Base-by-base conservation (phyloP, 2,329 filamentous ascomycete genomes). In the Alternaria atra region DNA sequence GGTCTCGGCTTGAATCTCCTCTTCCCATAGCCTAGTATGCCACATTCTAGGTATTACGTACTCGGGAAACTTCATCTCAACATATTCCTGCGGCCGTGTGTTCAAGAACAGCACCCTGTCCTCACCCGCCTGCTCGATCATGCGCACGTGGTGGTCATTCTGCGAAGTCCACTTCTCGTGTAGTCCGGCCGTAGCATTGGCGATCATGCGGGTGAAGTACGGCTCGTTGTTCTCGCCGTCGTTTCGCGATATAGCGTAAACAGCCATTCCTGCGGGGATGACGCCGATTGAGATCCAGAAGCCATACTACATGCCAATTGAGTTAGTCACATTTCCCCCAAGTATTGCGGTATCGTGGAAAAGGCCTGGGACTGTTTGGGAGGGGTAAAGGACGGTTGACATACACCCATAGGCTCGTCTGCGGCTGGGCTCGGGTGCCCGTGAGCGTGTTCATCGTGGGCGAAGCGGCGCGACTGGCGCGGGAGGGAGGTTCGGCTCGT, bases 21-120 rank as follows among this genome's bases (percentile, higher is more conserved):
- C n/a, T 20, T 29, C 9, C 1, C 20, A n/a, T 30, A 35, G 10
- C 12, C 6, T 42, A 7, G 37, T 3, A 2, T 27, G 30, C 25
- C 29, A 8, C n/a, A 17, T 6, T 39, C 9, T 43, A 25, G 40
- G 9, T 39, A 39, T 9, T 32, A 85, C 88, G 64, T 85, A 91
- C 89, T 91, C 89, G 34, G 86, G 87, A 70, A 85, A 88, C 73
- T 79, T 85, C 76, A 91, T 76, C 20, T 87, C 82, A 44, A 87
- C 80, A 67, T 82, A 76, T 55, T 79, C 81, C 66, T 82, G 78
- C 30, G 83, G 80, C 71, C 77, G 76, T n/a, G 73, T 68, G 64
- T 82, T 81, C 66, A 79, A 60, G 74, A 90, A 89, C 67, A 91
- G 75, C 67, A 88, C 85, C 62, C 86, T 81, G 74, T 91, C 89